phyloP scores from a whole-genome alignment of 768 basidiomycete species.

The Lactifluus piperatus region DNA sequence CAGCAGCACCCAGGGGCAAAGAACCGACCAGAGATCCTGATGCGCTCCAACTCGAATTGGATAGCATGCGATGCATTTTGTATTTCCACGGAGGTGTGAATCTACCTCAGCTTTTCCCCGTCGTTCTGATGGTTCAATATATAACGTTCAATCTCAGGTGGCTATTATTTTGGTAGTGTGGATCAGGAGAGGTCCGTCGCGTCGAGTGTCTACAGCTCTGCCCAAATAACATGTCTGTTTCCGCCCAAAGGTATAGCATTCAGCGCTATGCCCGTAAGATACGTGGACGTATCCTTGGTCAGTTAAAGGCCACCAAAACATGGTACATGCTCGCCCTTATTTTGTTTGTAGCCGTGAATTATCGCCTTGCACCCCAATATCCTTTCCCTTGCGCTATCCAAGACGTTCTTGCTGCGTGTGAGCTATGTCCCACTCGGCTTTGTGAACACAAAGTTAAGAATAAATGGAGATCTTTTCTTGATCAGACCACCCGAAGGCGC shows the following conservation, averaged over 20 bases:
- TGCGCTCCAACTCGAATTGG: conserved; percentile 62
- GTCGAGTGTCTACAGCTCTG: background rate
- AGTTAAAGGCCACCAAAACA: conserved; percentile 5
- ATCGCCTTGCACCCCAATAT: conserved; percentile 91
- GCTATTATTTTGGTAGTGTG: conserved; percentile 78
- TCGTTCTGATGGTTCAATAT: too few relatives aligned
- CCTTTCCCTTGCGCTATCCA: conserved; percentile 93
- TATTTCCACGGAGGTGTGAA: conserved; percentile 66
- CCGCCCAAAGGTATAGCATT: conserved; percentile 47
- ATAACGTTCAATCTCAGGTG: conserved; percentile 42
- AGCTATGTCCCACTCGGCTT: conserved; percentile 21
- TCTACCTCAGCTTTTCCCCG: conserved; percentile 4
- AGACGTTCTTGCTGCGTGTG: conserved; percentile 83
- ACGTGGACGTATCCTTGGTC: conserved; percentile 80
- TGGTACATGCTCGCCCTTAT: conserved; percentile 6
- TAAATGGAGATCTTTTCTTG: conserved; percentile 67
- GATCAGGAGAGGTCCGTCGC: conserved; percentile 57
- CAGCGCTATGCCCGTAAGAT: conserved; percentile 88
- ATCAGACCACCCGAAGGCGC: conserved; percentile 79
- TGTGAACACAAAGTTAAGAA: background rate
- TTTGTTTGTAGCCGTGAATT: conserved; percentile 52
- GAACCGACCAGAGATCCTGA: conserved; percentile 26
- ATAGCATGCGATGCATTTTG: conserved; percentile 76
- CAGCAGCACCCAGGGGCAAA: conserved; percentile 14
- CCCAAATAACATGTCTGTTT: background rate